A percentile compares a stretch with the other conserved stretches of the same genome.
phyloP scores from a whole-genome alignment of 306 rosid genomes.

The Casuarina cunninghamiana region DNA sequence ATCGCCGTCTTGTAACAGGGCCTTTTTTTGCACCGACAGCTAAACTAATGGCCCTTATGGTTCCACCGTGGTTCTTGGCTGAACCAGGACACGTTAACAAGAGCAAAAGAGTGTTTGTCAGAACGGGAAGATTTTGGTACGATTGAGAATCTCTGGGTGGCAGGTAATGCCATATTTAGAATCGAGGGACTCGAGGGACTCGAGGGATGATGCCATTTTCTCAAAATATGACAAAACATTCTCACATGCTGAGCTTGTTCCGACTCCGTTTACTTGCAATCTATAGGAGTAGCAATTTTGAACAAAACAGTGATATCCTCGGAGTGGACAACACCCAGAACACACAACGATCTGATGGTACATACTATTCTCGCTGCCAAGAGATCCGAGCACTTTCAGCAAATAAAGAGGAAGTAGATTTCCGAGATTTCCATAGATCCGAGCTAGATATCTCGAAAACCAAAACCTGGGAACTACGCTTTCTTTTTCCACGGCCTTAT shows the following conservation, averaged over 20 bases:
- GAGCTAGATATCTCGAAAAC: background rate
- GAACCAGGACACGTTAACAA: background rate
- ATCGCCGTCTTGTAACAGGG: too few relatives aligned
- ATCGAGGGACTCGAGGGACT: background rate
- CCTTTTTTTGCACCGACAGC: background rate
- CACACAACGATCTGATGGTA: background rate
- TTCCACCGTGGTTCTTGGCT: background rate
- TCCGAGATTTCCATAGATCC: too few relatives aligned
- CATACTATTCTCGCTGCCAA: background rate
- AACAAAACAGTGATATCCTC: too few relatives aligned
- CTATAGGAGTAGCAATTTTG: too few relatives aligned
- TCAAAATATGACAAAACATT: background rate
- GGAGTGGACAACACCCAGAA: too few relatives aligned
- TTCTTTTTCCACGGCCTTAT: too few relatives aligned
- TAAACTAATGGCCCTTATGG: conserved; percentile 10
- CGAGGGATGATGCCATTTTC: too few relatives aligned
- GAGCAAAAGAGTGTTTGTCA: background rate
- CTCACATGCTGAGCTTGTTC: background rate
- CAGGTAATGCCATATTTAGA: background rate
- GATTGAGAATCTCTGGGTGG: background rate
- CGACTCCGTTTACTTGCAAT: too few relatives aligned
- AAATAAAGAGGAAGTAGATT: too few relatives aligned
- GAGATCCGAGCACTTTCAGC: background rate
- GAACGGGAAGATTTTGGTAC: too few relatives aligned
- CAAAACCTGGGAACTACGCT: background rate